Conservation (phyloP, 1,284 basidiomycete species). For the Ceratobasidium sp. region DNA sequence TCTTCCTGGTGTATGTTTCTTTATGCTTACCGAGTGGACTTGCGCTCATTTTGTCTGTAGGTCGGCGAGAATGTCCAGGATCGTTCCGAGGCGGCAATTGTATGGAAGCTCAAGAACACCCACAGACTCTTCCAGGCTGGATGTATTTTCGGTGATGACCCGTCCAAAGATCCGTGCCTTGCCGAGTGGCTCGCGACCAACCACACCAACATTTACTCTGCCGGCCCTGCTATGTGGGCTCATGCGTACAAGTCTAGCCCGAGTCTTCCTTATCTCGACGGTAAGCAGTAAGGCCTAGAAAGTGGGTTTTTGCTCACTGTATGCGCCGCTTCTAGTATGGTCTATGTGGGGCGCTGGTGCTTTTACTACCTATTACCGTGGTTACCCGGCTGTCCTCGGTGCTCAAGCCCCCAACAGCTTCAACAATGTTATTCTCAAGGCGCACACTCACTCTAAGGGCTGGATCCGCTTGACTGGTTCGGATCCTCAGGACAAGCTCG, state of each 20-base stretch:
- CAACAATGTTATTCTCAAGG: slow-evolving; percentile 39
- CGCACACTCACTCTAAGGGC: slow-evolving; percentile 31
- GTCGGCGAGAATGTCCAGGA: slow-evolving; percentile 36
- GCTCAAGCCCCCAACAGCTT: slow-evolving; percentile 19
- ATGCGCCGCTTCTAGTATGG: slow-evolving; percentile 11
- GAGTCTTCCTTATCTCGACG: slow-evolving; percentile 27
- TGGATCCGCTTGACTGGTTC: slow-evolving; percentile 42
- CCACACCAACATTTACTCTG: slow-evolving; percentile 28
- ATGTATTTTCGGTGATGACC: slow-evolving; percentile 33
- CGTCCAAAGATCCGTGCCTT: slow-evolving; percentile 37
- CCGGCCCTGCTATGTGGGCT: slow-evolving; percentile 32
- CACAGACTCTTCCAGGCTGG: slow-evolving; percentile 33
- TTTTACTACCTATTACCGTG: slow-evolving; percentile 33
- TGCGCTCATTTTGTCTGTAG: background rate
- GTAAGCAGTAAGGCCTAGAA: background rate
- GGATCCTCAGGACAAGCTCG: slow-evolving; percentile 43
- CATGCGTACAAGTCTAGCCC: slow-evolving; percentile 32
- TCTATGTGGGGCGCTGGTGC: slow-evolving; percentile 39
- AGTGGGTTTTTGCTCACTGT: background rate
- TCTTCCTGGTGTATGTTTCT: slow-evolving; percentile 15
- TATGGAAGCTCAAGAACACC: slow-evolving; percentile 41
- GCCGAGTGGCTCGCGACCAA: too few relatives aligned
- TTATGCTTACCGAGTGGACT: background rate
- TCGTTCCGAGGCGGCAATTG: slow-evolving; percentile 30
- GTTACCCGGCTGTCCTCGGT: slow-evolving; percentile 24